phyloP scores from a whole-genome alignment of 352 stramenopile genomes.

The Globisporangium polare region DNA sequence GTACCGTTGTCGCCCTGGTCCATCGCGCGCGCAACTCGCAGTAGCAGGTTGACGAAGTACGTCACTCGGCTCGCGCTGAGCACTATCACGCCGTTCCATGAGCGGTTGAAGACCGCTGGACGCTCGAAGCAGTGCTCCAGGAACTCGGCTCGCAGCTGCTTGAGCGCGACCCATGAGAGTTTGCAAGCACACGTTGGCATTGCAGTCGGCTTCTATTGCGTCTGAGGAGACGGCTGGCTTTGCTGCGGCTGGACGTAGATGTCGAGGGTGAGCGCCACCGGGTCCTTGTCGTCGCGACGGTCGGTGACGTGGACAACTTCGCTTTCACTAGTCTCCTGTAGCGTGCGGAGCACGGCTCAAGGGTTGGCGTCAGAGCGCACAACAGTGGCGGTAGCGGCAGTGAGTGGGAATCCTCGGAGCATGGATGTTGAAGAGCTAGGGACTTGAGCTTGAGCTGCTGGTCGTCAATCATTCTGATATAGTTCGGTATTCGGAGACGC shows the following conservation, averaged over 20 bases:
- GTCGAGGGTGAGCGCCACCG: not conserved
- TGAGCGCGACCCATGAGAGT: not conserved
- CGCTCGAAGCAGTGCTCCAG: constrained; percentile 9
- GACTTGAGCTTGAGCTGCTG: not conserved
- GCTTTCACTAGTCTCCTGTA: not conserved
- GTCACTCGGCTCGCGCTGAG: not conserved
- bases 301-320: not conserved
- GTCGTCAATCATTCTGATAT: too few relatives aligned
- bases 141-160: not conserved
- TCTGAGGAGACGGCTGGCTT: not conserved
- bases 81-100: constrained; percentile 3
- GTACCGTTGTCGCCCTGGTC: not conserved
- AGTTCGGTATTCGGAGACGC: too few relatives aligned
- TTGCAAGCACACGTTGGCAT: not conserved
- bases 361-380: not conserved
- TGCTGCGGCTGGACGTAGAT: not conserved
- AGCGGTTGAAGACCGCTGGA: constrained; percentile 1
- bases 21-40: not conserved
- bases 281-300: not conserved
- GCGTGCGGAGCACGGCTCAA: not conserved
- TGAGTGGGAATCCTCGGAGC: constrained; percentile 5
- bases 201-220: not conserved
- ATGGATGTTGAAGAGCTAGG: not conserved
- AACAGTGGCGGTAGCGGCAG: not conserved
- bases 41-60: constrained; percentile 2